Evolutionary conservation across 805 yeast species (phyloP).

Genomic region (Kazachstania viticola): DNA sequence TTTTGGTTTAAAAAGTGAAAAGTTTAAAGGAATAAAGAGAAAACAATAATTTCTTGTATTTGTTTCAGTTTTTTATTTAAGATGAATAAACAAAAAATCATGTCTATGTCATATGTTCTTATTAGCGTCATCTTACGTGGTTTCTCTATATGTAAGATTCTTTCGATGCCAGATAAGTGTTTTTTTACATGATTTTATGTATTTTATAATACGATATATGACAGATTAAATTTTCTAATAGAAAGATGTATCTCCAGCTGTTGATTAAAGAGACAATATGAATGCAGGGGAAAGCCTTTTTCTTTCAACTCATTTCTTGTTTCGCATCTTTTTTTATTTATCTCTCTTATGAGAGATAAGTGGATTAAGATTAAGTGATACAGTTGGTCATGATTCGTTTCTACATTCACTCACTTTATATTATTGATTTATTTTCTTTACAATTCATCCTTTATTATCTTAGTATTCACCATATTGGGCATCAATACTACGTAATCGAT

Average conservation of each 20-base stretch:
- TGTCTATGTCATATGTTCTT: slow-evolving; percentile 21
- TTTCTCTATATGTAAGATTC: slow-evolving; percentile 10
- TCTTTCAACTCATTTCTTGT: slow-evolving; percentile 18
- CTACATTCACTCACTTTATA: slow-evolving; percentile 3
- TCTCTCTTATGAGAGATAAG: no score
- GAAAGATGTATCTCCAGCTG: slow-evolving; percentile 31
- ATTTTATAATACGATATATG: slow-evolving; percentile 11
- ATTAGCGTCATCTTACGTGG: slow-evolving; percentile 22
- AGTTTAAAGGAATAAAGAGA: no score
- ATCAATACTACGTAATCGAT: slow-evolving; percentile 38
- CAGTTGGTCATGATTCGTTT: slow-evolving; percentile 27
- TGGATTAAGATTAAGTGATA: no score
- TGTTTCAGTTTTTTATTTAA: no score
- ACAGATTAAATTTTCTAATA: slow-evolving; percentile 16
- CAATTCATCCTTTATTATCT: slow-evolving; percentile 13
- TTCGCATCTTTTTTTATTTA: no score
- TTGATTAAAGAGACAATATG: slow-evolving; percentile 21
- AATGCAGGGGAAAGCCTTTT: slow-evolving; percentile 25
- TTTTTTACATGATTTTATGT: slow-evolving; percentile 3
- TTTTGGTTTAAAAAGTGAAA: no score
- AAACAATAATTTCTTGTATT: no score
- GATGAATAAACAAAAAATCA: no score
- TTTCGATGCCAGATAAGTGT: slow-evolving; percentile 15
- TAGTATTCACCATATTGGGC: slow-evolving; percentile 23
- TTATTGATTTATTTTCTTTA: slow-evolving; percentile 2